phyloP scores from a whole-genome alignment of 805 yeast genomes.

The Cyberlindnera petersonii region DNA sequence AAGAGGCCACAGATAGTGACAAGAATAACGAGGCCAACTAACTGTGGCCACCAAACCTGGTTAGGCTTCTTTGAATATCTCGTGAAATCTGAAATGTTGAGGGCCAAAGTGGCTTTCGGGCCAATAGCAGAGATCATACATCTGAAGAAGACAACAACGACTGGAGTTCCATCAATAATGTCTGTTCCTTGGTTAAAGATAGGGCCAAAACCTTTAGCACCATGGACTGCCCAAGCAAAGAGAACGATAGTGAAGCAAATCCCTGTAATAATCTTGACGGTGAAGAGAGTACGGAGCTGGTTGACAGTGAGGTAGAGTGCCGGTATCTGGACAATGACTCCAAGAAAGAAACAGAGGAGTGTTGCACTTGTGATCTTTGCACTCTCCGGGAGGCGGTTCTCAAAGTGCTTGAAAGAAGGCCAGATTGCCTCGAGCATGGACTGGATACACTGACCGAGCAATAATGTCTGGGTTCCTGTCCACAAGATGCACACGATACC shows the following conservation, averaged over 20 bases:
- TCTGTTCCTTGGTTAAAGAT: slow-evolving; percentile 21
- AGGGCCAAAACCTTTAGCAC: slow-evolving; percentile 29
- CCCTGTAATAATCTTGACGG: slow-evolving; percentile 30
- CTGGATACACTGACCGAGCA: slow-evolving; percentile 71
- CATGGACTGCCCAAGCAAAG: slow-evolving; percentile 31
- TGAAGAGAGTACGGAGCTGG: slow-evolving; percentile 34
- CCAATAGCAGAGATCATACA: slow-evolving; percentile 32
- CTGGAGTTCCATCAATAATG: slow-evolving; percentile 25
- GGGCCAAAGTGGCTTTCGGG: slow-evolving; percentile 35
- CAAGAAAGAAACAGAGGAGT: slow-evolving; percentile 33
- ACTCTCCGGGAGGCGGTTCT: slow-evolving; percentile 30
- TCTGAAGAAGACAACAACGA: slow-evolving; percentile 24
- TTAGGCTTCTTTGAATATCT: slow-evolving; percentile 33
- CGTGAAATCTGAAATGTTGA: slow-evolving; percentile 38
- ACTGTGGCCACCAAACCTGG: slow-evolving; percentile 31
- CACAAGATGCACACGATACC: slow-evolving; percentile 41
- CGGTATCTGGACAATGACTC: slow-evolving; percentile 32
- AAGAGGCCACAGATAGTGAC: slow-evolving; percentile 30
- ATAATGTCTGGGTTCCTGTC: slow-evolving; percentile 72
- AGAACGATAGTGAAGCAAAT: slow-evolving; percentile 32
- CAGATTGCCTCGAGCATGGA: slow-evolving; percentile 63
- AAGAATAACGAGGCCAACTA: slow-evolving; percentile 29
- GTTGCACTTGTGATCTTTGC: slow-evolving; percentile 28
- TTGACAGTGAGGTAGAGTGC: slow-evolving; percentile 32
- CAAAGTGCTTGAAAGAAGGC: slow-evolving; percentile 38